Base-by-base conservation (phyloP, 352 stramenopile genomes). In the Phytophthora kernoviae region DNA sequence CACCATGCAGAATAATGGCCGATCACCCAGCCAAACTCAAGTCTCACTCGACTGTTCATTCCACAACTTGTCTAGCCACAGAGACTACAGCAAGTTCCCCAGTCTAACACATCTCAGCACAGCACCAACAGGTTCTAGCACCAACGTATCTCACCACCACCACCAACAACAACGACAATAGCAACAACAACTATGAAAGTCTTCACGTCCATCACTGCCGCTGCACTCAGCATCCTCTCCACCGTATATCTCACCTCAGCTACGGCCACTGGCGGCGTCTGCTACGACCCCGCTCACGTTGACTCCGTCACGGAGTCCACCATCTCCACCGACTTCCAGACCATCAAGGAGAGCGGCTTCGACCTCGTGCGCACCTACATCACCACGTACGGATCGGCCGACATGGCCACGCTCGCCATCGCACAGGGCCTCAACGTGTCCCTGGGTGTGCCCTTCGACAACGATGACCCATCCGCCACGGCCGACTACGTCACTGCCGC, bases 341-440 rank as follows among this genome's bases (percentile, higher is more conserved):
- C 39, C 44, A 84, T 87, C 70, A 81, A 79, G 40, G 49, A 68
- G 26, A 73, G 66, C 34, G 65, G 67, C 17, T 85, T 85, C 65
- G 64, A 58, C 17, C 54, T 63, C 41, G 59, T 87, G 12, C 75
- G 77, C 34, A 87, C 77, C 34, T 87, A 76, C 65, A 73, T 81
- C 62, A 83, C 75, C 52, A 70, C 58, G 24, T 78, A 73, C 42
- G 60, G 60, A 24, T 48, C 51, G 46, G 58, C 61, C 1, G 58
- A 51, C 55, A 88, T 87, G 34, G 75, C 65, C 48, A 67, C 68
- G 42, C 54, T 80, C 9, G 75, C 73, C 20, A 76, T 78, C 21
- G 62, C 69, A 3, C 61, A 77, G 18, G 77, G 77, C n/a, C n/a
- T n/a, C n/a, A n/a, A n/a, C n/a, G n/a, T n/a, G n/a, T n/a, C n/a